Evolutionary conservation across 2,329 filamentous ascomycete genomes (phyloP).

Genomic region (Ceratocystis eucalypticola): DNA sequence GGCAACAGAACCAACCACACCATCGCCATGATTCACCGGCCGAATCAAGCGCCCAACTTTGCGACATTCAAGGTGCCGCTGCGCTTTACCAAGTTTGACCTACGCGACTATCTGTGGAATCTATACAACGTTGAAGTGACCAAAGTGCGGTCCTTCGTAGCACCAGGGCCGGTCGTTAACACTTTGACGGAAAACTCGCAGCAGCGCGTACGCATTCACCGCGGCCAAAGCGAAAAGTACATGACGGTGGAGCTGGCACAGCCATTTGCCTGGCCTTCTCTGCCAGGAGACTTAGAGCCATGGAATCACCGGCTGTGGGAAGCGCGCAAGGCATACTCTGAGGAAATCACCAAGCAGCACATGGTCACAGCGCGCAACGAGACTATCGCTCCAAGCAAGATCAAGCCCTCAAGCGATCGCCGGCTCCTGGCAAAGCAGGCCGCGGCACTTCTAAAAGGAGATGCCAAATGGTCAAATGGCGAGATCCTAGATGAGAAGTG

Average conservation of each 20-base stretch:
- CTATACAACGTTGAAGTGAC: slow-evolving; percentile 63
- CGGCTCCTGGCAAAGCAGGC: slow-evolving; percentile 46
- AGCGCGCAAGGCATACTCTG: slow-evolving; percentile 36
- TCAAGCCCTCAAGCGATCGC: slow-evolving; percentile 31
- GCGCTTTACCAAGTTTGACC: slow-evolving; percentile 87
- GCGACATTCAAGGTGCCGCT: slow-evolving; percentile 86
- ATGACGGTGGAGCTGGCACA: slow-evolving; percentile 86
- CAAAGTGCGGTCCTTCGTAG: slow-evolving; percentile 56
- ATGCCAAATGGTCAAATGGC: slow-evolving; percentile 45
- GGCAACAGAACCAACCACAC: slow-evolving; percentile 59
- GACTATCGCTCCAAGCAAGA: slow-evolving; percentile 11
- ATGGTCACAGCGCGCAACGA: slow-evolving; percentile 9
- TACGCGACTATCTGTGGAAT: slow-evolving; percentile 88
- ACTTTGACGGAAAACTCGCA: slow-evolving; percentile 25
- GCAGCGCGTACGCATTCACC: slow-evolving; percentile 36
- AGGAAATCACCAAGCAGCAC: slow-evolving; percentile 26
- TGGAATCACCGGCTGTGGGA: slow-evolving; percentile 53
- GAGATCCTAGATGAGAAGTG: slow-evolving; percentile 36
- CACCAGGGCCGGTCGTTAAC: slow-evolving; percentile 34
- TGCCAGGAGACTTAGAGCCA: slow-evolving; percentile 45
- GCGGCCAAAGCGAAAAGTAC: slow-evolving; percentile 65
- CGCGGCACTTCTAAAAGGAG: slow-evolving; percentile 45
- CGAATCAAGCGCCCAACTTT: slow-evolving; percentile 59
- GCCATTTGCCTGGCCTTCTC: slow-evolving; percentile 78
- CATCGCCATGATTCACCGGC: slow-evolving; percentile 62